Conservation (phyloP, 768 basidiomycete genomes). For the Lactifluus subvellereus region DNA sequence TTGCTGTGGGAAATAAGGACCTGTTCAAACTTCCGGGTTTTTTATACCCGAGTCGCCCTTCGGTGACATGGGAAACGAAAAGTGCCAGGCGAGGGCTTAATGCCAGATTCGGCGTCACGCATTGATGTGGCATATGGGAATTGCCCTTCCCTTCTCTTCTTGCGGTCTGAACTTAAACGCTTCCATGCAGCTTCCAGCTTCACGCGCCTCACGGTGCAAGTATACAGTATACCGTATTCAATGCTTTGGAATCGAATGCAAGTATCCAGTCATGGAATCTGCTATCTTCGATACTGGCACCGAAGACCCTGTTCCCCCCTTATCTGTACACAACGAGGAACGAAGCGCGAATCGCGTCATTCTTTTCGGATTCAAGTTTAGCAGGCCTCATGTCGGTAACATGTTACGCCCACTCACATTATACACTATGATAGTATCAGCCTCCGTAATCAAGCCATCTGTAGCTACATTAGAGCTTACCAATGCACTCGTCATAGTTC, state of each 20-base stretch:
- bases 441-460: not conserved
- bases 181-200: not conserved
- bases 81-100: not conserved
- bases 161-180: not conserved
- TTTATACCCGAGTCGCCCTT: not conserved
- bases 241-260: not conserved
- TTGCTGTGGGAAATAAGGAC: not conserved
- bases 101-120: not conserved
- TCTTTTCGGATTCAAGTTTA: slow-evolving; percentile 18
- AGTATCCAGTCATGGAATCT: not conserved
- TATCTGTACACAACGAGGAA: slow-evolving; percentile 25
- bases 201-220: not conserved
- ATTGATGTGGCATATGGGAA: not conserved
- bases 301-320: not conserved
- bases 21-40: not conserved
- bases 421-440: slow-evolving; percentile 20
- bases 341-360: slow-evolving; percentile 27
- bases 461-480: slow-evolving; percentile 15
- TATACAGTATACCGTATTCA: not conserved
- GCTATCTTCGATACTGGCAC: not conserved
- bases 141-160: not conserved
- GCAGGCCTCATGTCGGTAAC: not conserved
- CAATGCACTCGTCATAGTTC: slow-evolving; percentile 30
- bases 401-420: slow-evolving; percentile 14
- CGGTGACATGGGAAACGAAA: not conserved